Evolutionary conservation across 352 stramenopile species (phyloP).

Genomic region (Phytophthora brassicae): DNA sequence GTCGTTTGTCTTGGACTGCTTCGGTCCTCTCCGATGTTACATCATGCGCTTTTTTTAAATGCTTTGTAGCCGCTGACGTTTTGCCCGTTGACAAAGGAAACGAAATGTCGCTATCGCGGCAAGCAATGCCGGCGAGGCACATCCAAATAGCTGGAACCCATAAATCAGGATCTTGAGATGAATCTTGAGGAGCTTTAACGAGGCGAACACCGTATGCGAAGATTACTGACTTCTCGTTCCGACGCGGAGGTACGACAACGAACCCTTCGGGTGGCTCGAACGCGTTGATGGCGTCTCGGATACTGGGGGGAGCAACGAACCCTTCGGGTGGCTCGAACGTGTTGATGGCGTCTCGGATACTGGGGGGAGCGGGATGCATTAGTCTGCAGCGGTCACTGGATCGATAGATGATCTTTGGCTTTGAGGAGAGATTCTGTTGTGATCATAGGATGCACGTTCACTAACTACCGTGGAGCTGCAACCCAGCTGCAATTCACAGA

Average conservation of each 20-base stretch:
- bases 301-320: conserved; percentile 9
- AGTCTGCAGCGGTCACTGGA: background rate
- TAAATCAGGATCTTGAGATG: background rate
- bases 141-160: conserved; percentile 10
- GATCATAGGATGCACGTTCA: no score
- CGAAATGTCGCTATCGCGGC: background rate
- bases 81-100: conserved; percentile 6
- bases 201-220: conserved; percentile 11
- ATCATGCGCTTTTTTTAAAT: conserved; percentile 5
- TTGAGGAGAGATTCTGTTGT: no score
- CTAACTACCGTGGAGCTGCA: no score
- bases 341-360: conserved; percentile 4
- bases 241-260: background rate
- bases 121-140: conserved; percentile 4
- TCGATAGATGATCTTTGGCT: no score
- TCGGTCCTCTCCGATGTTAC: background rate
- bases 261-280: conserved; percentile 10
- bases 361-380: background rate
- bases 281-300: conserved; percentile 4
- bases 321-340: conserved; percentile 7
- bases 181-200: conserved; percentile 3
- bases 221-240: conserved; percentile 11
- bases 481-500: no score
- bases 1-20: background rate
- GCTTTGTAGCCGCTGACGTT: conserved; percentile 3